Evolutionary conservation across 2,329 filamentous ascomycete species (phyloP).

Genomic region (Cladosporium oxysporum): DNA sequence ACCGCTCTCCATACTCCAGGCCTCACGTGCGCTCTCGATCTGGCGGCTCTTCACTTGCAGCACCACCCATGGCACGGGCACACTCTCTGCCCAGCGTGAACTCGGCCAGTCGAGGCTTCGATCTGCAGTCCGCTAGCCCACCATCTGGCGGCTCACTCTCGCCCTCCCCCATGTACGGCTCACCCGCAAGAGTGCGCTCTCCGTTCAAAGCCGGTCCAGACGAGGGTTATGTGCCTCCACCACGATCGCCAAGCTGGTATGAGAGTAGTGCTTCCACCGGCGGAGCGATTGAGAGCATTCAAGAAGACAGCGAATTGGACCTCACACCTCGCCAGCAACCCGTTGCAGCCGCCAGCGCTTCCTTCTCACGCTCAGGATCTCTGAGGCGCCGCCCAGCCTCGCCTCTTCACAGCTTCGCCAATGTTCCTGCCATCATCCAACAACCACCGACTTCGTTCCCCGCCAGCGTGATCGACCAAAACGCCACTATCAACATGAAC

Average conservation of each 20-base stretch:
- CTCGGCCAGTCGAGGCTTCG: conserved; percentile 33
- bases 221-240: conserved; percentile 29
- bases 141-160: conserved; percentile 38
- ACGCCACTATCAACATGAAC: conserved; percentile 21
- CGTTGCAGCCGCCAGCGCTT: conserved; percentile 11
- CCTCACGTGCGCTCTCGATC: conserved; percentile 50
- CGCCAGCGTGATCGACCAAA: conserved; percentile 24
- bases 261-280: conserved; percentile 26
- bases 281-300: conserved; percentile 43
- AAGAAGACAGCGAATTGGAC: conserved; percentile 52
- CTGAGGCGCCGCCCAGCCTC: conserved; percentile 49
- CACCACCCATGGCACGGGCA: conserved; percentile 51
- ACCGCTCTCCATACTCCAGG: conserved; percentile 50
- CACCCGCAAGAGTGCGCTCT: conserved; percentile 47
- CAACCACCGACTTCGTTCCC: conserved; percentile 25
- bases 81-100: conserved; percentile 49
- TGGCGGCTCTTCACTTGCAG: conserved; percentile 40
- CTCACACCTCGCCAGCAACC: conserved; percentile 42
- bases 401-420: conserved; percentile 45
- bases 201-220: conserved; percentile 35
- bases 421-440: conserved; percentile 31
- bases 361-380: conserved; percentile 34
- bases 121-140: conserved; percentile 27
- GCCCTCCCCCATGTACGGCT: conserved; percentile 41
- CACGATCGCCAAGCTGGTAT: conserved; percentile 35